phyloP scores from a whole-genome alignment of 495 filamentous ascomycete species.

The Hyaloscypha hepaticicola region DNA sequence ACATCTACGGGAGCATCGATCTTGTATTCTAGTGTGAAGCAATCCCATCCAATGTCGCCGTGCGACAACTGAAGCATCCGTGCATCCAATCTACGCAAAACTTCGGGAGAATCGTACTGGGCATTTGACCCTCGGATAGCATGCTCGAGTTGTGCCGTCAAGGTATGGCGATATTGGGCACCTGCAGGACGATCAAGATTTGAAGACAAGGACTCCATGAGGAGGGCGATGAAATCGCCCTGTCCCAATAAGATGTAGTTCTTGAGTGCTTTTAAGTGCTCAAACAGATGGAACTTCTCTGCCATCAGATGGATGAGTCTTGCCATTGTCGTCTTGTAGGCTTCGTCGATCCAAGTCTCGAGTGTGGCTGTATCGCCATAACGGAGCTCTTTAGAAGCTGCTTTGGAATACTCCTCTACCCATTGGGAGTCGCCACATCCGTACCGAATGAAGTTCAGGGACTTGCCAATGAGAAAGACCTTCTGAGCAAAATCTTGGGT shows the following conservation, averaged over 20 bases:
- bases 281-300: slow-evolving; percentile 88
- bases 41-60: slow-evolving; percentile 98
- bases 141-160: slow-evolving; percentile 96
- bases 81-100: slow-evolving; percentile 87
- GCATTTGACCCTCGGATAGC: slow-evolving; percentile 97
- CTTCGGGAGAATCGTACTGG: slow-evolving; percentile 91
- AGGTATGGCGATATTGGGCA: slow-evolving; percentile 88
- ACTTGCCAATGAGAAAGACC: slow-evolving; percentile 96
- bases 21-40: slow-evolving; percentile 98
- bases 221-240: slow-evolving; percentile 94
- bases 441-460: slow-evolving; percentile 95
- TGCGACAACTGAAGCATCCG: slow-evolving; percentile 94
- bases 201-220: slow-evolving; percentile 93
- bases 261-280: slow-evolving; percentile 89
- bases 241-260: slow-evolving; percentile 92
- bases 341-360: slow-evolving; percentile 90
- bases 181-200: slow-evolving; percentile 95
- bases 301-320: slow-evolving; percentile 93
- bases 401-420: slow-evolving; percentile 96
- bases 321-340: slow-evolving; percentile 96
- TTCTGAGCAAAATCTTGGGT: slow-evolving; percentile 91
- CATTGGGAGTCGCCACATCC: slow-evolving; percentile 90
- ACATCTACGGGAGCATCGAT: slow-evolving; percentile 97
- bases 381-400: slow-evolving; percentile 83
- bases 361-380: slow-evolving; percentile 94